phyloP scores from a whole-genome alignment of 768 basidiomycete genomes.

The Gloeopeniophorella convolvens region DNA sequence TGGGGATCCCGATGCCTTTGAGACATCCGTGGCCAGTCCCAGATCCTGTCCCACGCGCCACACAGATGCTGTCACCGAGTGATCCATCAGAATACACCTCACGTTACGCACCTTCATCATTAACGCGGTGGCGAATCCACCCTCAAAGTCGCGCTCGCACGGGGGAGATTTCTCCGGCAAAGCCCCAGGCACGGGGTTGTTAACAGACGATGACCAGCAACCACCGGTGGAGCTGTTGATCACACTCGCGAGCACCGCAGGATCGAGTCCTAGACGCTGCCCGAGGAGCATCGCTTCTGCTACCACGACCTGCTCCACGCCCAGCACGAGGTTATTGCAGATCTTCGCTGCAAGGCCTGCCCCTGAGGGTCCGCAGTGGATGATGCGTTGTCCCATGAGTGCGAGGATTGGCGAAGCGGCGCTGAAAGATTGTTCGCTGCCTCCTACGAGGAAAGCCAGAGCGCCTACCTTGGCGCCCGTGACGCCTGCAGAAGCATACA shows the following conservation, averaged over 20 bases:
- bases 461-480: conserved; percentile 83
- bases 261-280: conserved; percentile 70
- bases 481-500: conserved; percentile 45
- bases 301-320: conserved; percentile 64
- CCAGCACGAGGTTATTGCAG: conserved; percentile 67
- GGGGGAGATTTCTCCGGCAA: conserved; percentile 69
- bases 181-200: conserved; percentile 80
- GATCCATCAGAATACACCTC: neutral
- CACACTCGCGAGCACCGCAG: conserved; percentile 69
- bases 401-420: conserved; percentile 53
- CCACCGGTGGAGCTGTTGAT: conserved; percentile 81
- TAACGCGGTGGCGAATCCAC: conserved; percentile 75
- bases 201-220: conserved; percentile 80
- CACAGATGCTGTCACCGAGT: conserved; percentile 9
- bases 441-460: conserved; percentile 89
- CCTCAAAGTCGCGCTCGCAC: conserved; percentile 76
- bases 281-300: conserved; percentile 91
- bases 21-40: conserved; percentile 69
- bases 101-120: conserved; percentile 65
- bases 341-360: conserved; percentile 85
- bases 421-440: conserved; percentile 50
- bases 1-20: conserved; percentile 39
- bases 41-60: conserved; percentile 53
- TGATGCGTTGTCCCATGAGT: conserved; percentile 74
- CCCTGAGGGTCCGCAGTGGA: conserved; percentile 79